Conservation (phyloP, 345 rosid genomes). For the Firmiana major region DNA sequence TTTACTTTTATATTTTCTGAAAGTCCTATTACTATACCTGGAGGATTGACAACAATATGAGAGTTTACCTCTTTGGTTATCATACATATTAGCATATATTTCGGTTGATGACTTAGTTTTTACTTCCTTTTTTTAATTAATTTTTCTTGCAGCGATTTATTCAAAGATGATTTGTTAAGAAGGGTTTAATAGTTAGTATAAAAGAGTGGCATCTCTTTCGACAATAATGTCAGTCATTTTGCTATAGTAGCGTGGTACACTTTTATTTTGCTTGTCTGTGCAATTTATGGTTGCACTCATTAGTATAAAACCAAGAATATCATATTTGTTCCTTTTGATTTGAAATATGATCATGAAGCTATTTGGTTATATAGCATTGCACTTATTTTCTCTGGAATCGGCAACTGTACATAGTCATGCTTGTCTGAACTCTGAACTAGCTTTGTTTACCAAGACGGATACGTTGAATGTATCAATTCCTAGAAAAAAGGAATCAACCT, state of each 20-base stretch:
- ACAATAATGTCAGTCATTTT: not conserved
- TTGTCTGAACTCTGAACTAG: not conserved
- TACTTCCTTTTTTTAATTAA: not conserved
- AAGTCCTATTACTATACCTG: not conserved
- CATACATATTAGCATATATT: not conserved
- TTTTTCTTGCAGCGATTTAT: not conserved
- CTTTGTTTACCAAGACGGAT: not conserved
- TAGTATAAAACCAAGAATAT: not conserved
- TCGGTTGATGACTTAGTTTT: not conserved
- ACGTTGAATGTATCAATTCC: not conserved
- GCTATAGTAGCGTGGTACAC: not conserved
- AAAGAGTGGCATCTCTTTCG: not conserved
- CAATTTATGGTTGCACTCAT: not conserved
- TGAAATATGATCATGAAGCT: not conserved
- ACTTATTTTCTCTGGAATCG: not conserved
- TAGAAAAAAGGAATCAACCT: not conserved
- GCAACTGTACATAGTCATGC: not conserved
- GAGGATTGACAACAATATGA: not conserved
- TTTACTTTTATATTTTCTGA: not conserved
- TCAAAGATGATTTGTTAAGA: not conserved
- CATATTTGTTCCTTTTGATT: not conserved
- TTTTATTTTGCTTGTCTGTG: not conserved
- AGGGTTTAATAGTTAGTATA: not conserved
- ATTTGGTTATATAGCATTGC: not conserved
- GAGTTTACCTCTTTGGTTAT: not conserved